Conservation (phyloP, 306 rosid species). For the Bauhinia variegata region DNA sequence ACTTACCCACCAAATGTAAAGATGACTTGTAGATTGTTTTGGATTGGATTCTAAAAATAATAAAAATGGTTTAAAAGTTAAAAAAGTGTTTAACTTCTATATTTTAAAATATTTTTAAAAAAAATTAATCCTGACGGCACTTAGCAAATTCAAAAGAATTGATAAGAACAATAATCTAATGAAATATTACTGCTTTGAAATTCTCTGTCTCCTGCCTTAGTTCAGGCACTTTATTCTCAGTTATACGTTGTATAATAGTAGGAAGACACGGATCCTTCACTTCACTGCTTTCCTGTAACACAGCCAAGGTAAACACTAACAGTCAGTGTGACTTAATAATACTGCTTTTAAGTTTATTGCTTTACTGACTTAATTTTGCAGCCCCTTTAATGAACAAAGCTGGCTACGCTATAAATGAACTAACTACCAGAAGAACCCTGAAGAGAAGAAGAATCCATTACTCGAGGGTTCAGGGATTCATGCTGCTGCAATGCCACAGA, state of each 20-base stretch:
- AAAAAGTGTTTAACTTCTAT: no score
- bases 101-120: no score
- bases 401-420: background rate
- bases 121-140: no score
- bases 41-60: no score
- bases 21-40: no score
- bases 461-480: conserved; percentile 7
- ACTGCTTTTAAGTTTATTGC: background rate
- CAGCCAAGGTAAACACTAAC: background rate
- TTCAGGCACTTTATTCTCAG: conserved; percentile 23
- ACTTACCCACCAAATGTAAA: no score
- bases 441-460: conserved; percentile 10
- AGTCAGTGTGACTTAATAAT: conserved; percentile 1
- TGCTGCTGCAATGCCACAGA: conserved; percentile 40
- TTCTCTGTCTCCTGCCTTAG: conserved; percentile 34
- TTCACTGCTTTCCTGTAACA: conserved; percentile 33
- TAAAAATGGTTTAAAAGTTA: no score
- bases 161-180: background rate
- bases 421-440: background rate
- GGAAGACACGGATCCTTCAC: conserved; percentile 26
- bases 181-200: conserved; percentile 36
- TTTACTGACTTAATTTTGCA: background rate
- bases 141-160: background rate
- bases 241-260: conserved; percentile 11
- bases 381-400: background rate